A percentile compares a stretch with the other conserved stretches of the same genome.
phyloP scores from a whole-genome alignment of 106 monocot species.

The Allium sativum region DNA sequence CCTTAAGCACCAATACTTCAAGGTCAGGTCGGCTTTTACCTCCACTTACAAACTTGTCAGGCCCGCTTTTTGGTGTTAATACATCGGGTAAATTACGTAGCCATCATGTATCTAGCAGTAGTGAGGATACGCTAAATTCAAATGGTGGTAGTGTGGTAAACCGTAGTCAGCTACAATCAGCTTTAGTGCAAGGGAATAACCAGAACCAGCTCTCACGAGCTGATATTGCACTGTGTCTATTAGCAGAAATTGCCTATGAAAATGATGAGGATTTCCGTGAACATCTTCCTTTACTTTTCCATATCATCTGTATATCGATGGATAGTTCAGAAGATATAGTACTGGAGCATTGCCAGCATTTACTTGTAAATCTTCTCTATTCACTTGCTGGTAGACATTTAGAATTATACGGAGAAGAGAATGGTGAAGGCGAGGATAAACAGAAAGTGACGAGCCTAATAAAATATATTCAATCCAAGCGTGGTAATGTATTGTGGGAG shows the following conservation, averaged over 20 bases:
- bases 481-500: slow-evolving; percentile 95
- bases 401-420: slow-evolving; percentile 79
- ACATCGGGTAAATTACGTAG: slow-evolving; percentile 72
- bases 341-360: slow-evolving; percentile 89
- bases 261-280: slow-evolving; percentile 99
- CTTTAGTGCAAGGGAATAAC: slow-evolving; percentile 64
- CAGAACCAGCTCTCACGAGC: slow-evolving; percentile 82
- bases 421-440: slow-evolving; percentile 76
- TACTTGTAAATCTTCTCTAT: slow-evolving; percentile 92
- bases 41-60: slow-evolving; percentile 84
- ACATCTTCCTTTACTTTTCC: slow-evolving; percentile 84
- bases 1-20: slow-evolving; percentile 55
- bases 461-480: slow-evolving; percentile 93
- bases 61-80: slow-evolving; percentile 77
- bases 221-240: slow-evolving; percentile 84
- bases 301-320: slow-evolving; percentile 94
- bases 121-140: slow-evolving; percentile 89
- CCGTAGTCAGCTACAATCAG: slow-evolving; percentile 71
- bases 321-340: slow-evolving; percentile 99
- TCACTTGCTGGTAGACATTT: slow-evolving; percentile 96
- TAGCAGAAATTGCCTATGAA: slow-evolving; percentile 97
- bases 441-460: slow-evolving; percentile 89
- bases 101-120: slow-evolving; percentile 90
- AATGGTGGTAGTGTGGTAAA: slow-evolving; percentile 50
- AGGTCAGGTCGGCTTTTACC: slow-evolving; percentile 93